These are phyloP conservation scores for Pisolithus albus DNA, from an alignment of 768 basidiomycete species.

Conservation along the genomic window DNA sequence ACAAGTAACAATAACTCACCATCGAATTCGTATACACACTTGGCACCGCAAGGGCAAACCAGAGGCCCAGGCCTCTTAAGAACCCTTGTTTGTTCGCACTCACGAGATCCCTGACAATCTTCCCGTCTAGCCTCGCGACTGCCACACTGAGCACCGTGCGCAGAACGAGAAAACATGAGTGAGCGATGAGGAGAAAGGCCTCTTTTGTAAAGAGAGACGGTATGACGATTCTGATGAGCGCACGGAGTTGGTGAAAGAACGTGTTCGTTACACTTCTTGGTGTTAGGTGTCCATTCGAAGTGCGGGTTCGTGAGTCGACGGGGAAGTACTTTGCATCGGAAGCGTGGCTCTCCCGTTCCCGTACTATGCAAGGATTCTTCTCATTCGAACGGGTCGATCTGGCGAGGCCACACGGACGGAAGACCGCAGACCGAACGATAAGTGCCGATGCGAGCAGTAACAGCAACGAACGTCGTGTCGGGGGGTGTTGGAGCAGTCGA, in stretches of 20 bases:
- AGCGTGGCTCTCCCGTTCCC: constrained; percentile 49
- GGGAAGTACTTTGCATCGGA: constrained; percentile 58
- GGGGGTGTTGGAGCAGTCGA: constrained; percentile 6
- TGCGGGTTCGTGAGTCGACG: constrained; percentile 35
- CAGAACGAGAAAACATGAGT: constrained; percentile 80
- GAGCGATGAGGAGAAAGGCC: constrained; percentile 61
- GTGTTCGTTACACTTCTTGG: constrained; percentile 56
- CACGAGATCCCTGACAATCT: constrained; percentile 83
- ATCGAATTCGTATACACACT: constrained; percentile 95
- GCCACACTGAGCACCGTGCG: constrained; percentile 83
- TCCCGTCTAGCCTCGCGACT: constrained; percentile 84
- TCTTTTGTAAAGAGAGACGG: constrained; percentile 63
- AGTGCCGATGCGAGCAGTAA: constrained; percentile 41
- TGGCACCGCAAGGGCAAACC: constrained; percentile 88
- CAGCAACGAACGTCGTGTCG: constrained; percentile 27
- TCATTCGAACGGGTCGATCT: constrained; percentile 57
- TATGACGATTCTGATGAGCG: constrained; percentile 66
- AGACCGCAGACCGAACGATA: constrained; percentile 44
- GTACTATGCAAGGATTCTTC: constrained; percentile 54
- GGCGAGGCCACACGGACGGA: constrained; percentile 27
- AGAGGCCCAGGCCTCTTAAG: constrained; percentile 69
- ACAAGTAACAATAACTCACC: constrained; percentile 36
- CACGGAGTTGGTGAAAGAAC: constrained; percentile 66
- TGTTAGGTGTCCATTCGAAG: constrained; percentile 30
- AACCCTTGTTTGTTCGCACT: constrained; percentile 84